Evolutionary conservation across 169 alveolate species (phyloP), one percentile per base, ranked within the genome.

Genomic region (Sarcocystis neurona): DNA sequence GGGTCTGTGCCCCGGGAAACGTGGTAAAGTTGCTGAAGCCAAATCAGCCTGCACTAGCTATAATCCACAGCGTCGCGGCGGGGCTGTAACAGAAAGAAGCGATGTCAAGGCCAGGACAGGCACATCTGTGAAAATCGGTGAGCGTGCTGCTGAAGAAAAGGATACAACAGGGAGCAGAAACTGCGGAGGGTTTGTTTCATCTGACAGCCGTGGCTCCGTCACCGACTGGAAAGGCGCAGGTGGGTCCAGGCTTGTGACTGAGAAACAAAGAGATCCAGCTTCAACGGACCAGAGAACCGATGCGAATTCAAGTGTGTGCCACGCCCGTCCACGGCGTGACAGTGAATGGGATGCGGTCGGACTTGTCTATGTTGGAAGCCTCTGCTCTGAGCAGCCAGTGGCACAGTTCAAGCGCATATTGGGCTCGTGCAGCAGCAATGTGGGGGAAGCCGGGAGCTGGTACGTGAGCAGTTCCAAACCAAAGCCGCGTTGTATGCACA

Each of bases 321-420:
- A 15, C 58, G 32, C 58, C 34, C 39, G 27, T 8, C 56, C 58
- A 12, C 27, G 32, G 34, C 43, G 56, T 1, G 82, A 72, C 56
- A 37, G 82, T 53, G 82, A 72, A 32, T 72, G 82, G 82, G 82
- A 72, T 37, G 82, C 46, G 27, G 58, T 72, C 37, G 50, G 56
- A n/a, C 46, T 72, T n/a, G 41, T 72, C 58, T 72, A 72, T 39
- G 41, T 72, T 18, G 82, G 82, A 47, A 72, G 82, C 82, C 56
- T 72, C 23, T 48, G 41, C 82, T 48, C 82, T 8, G 82, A 72
- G 3, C 20, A 47, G 3, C 82, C 82, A 37, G 82, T 72, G 18
- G 47, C 58, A 23, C 82, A 72, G 23, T 72, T 72, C 53, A 27
- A 72, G 53, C 34, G 82, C 3, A 4, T 72, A 18, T 20, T 4